A percentile compares a stretch with the other conserved stretches of the same genome.
Evolutionary conservation across 2,329 filamentous ascomycete species (phyloP).

Genomic region (Talaromyces sp.): DNA sequence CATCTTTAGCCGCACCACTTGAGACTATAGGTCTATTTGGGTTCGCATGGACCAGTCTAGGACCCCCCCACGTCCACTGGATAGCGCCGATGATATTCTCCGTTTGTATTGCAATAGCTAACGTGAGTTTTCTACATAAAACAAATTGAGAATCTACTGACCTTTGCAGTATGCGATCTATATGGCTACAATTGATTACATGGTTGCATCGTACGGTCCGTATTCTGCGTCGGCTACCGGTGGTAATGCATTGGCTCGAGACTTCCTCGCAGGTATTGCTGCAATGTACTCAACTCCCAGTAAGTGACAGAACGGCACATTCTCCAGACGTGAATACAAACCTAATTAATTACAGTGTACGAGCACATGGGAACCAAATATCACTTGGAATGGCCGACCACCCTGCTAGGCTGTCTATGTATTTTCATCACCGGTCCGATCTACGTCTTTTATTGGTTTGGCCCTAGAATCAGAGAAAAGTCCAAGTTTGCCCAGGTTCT

Average conservation of each 20-base stretch:
- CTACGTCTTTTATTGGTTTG: slow-evolving; percentile 64
- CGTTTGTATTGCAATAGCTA: slow-evolving; percentile 58
- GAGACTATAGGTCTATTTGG: slow-evolving; percentile 58
- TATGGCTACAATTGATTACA: slow-evolving; percentile 64
- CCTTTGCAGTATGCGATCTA: slow-evolving; percentile 48
- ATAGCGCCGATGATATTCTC: slow-evolving; percentile 60
- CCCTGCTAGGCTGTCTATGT: slow-evolving; percentile 59
- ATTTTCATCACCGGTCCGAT: slow-evolving; percentile 60
- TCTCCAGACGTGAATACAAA: not conserved
- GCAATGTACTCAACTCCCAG: slow-evolving; percentile 56
- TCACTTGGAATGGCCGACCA: slow-evolving; percentile 54
- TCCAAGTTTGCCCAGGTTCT: slow-evolving; percentile 63
- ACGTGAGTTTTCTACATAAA: slow-evolving; percentile 38
- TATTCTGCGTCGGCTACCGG: slow-evolving; percentile 63
- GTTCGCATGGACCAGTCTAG: slow-evolving; percentile 58
- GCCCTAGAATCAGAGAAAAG: slow-evolving; percentile 53
- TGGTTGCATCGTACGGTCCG: slow-evolving; percentile 62
- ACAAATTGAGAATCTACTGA: not conserved
- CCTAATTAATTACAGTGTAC: slow-evolving; percentile 33
- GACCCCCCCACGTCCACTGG: slow-evolving; percentile 55
- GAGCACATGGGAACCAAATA: slow-evolving; percentile 51
- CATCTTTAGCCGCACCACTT: slow-evolving; percentile 52
- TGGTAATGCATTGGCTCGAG: slow-evolving; percentile 62
- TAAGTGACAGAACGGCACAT: slow-evolving; percentile 24
- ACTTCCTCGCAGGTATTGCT: slow-evolving; percentile 60